These are phyloP conservation scores for Irpex sp. DNA, from an alignment of 1,284 basidiomycete genomes.

Conservation along the genomic window DNA sequence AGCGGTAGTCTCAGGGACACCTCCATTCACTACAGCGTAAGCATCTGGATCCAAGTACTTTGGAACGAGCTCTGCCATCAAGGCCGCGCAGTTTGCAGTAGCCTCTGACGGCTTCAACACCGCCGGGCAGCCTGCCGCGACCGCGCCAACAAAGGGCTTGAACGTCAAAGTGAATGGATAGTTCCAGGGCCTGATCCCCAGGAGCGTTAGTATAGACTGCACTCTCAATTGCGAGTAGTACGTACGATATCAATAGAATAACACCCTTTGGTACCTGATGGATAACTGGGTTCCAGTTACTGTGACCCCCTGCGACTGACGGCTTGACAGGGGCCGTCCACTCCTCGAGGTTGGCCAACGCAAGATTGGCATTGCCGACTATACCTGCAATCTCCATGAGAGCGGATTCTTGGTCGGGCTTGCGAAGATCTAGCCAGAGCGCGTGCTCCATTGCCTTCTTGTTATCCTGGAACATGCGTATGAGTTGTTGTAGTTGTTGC, in stretches of 20 bases:
- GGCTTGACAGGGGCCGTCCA: constrained; percentile 49
- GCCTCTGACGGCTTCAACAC: constrained; percentile 65
- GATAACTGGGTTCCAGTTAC: constrained; percentile 39
- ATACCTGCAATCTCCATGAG: constrained; percentile 33
- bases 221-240: not conserved
- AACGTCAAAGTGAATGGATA: constrained; percentile 50
- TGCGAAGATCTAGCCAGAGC: constrained; percentile 49
- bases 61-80: constrained; percentile 54
- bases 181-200: constrained; percentile 46
- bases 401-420: constrained; percentile 38
- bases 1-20: constrained; percentile 50
- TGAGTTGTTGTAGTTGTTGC: constrained; percentile 60
- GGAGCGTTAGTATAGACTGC: not conserved
- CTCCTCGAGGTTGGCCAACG: constrained; percentile 44
- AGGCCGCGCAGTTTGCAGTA: constrained; percentile 42
- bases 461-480: constrained; percentile 44
- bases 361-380: constrained; percentile 43
- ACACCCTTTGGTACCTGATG: constrained; percentile 51
- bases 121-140: constrained; percentile 57
- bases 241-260: constrained; percentile 36
- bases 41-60: constrained; percentile 58
- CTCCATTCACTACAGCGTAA: constrained; percentile 55
- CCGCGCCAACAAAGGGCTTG: constrained; percentile 52
- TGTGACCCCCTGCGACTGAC: constrained; percentile 30
- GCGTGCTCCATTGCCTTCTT: constrained; percentile 39